A percentile compares a stretch with the other conserved stretches of the same genome.
Evolutionary conservation across 495 filamentous ascomycete genomes (phyloP).

Genomic region (Pyronema omphalodes): DNA sequence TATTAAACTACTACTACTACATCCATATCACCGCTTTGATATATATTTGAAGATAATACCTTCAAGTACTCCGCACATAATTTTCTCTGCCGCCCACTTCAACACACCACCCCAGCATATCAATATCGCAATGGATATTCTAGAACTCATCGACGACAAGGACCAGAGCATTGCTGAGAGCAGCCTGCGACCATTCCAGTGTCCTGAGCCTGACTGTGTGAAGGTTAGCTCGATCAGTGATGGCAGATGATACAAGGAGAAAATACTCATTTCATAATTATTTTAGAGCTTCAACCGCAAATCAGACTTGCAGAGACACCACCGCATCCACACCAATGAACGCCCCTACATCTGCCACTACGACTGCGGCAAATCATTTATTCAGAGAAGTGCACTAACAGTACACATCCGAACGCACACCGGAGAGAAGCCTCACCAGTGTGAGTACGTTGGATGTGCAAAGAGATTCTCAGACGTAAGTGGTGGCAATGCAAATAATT

Average conservation of each 20-base stretch:
- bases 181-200: constrained; percentile 20
- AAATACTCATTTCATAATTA: constrained; percentile 12
- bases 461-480: constrained; percentile 79
- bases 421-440: constrained; percentile 76
- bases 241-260: not conserved
- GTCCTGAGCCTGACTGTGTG: constrained; percentile 20
- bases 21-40: too few species aligned
- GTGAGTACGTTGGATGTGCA: constrained; percentile 57
- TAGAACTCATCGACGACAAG: constrained; percentile 26
- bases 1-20: too few species aligned
- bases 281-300: constrained; percentile 78
- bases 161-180: constrained; percentile 24
- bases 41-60: too few species aligned
- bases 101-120: constrained; percentile 4
- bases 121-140: constrained; percentile 23
- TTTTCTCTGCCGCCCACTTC: too few species aligned
- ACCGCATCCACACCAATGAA: constrained; percentile 81
- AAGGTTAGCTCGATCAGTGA: constrained; percentile 19
- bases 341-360: constrained; percentile 57
- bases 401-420: constrained; percentile 79
- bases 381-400: constrained; percentile 71
- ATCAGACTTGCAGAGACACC: constrained; percentile 74
- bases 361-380: constrained; percentile 73
- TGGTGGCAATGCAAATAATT: constrained; percentile 9
- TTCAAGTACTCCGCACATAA: too few species aligned